Conservation (phyloP, 108 stramenopile genomes). For the Mediolabrus comicus region DNA sequence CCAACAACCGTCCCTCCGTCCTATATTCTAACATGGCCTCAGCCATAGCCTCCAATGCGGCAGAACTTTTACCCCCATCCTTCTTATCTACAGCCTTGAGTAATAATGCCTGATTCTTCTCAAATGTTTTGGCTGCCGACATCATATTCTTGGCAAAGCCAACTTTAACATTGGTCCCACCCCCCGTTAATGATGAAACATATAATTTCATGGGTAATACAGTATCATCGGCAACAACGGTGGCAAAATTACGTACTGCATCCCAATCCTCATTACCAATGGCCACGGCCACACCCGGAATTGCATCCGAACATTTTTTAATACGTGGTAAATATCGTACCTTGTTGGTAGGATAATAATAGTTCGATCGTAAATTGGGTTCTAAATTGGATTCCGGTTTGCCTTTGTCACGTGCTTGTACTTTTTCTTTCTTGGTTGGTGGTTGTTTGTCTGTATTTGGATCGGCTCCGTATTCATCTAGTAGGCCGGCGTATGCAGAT, state of each 20-base stretch:
- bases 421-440: slow-evolving; percentile 16
- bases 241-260: slow-evolving; percentile 56
- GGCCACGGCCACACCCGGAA: slow-evolving; percentile 53
- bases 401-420: slow-evolving; percentile 32
- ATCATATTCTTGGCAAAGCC: slow-evolving; percentile 79
- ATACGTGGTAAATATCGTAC: slow-evolving; percentile 87
- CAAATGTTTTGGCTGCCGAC: slow-evolving; percentile 57
- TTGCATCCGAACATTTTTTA: slow-evolving; percentile 73
- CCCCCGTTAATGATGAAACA: slow-evolving; percentile 64
- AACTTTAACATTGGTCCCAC: slow-evolving; percentile 76
- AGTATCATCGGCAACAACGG: slow-evolving; percentile 75
- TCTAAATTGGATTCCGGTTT: slow-evolving; percentile 66
- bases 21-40: slow-evolving; percentile 63
- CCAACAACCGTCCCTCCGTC: slow-evolving; percentile 60
- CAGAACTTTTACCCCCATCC: slow-evolving; percentile 52
- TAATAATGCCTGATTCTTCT: slow-evolving; percentile 58
- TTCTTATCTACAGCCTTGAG: slow-evolving; percentile 67
- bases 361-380: slow-evolving; percentile 75
- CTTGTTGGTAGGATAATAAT: slow-evolving; percentile 48
- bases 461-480: slow-evolving; percentile 78
- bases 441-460: slow-evolving; percentile 50
- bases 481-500: slow-evolving; percentile 36
- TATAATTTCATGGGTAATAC: slow-evolving; percentile 87
- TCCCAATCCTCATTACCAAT: slow-evolving; percentile 78
- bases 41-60: slow-evolving; percentile 67